Base-by-base conservation (phyloP, 371 early-diverging fungal genomes). In the Entomophthora muscae region DNA sequence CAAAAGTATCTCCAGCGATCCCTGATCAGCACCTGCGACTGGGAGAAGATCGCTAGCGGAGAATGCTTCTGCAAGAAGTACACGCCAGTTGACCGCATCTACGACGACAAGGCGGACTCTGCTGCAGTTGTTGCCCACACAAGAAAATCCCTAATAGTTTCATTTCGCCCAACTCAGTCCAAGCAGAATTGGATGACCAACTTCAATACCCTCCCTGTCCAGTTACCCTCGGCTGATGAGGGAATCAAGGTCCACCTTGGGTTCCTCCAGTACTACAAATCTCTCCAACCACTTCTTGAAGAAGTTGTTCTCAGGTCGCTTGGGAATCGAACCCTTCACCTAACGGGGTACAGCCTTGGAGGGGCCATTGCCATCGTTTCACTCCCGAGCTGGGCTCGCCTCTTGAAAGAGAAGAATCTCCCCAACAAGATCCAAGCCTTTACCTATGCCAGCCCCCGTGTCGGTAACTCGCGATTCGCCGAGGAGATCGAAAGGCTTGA, bases 311-410 rank as follows among this genome's bases (percentile, higher is more conserved):
- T 13, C 24, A 23, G 42, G 10, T 29, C 42, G 17, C 26, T 59
- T 17, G 29, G 7, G 12, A 32, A 59, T 28, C 60, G 24, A 22
- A 59, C 31, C 5, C 13, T 59, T 17, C 32, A 32, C 23, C 5
- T 59, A 2, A 59, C 60, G 21, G 60, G 60, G 5, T 30, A 32
- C 42, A 59, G 60, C 27, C 22, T 59, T 22, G 60, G 60, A 23
- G 60, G 33, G 31, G 31, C 60, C 7, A 32, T 24, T 26, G 31
- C 60, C 17, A 7, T 33, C 0, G 24, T 59, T 31, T 57, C 57
- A 3, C 28, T 57, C 13, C 57, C 57, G 3, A 22, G 22, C 22
- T 57, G 57, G 57, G 10, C 13, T 26, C 31, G 30, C 22, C 10
- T 57, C 3, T 13, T 57, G 5, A n/a, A 57, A 26, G 3, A 3